These are phyloP conservation scores for Wickerhamomyces mucosus DNA, from an alignment of 805 yeast species.

Conservation along the genomic window DNA sequence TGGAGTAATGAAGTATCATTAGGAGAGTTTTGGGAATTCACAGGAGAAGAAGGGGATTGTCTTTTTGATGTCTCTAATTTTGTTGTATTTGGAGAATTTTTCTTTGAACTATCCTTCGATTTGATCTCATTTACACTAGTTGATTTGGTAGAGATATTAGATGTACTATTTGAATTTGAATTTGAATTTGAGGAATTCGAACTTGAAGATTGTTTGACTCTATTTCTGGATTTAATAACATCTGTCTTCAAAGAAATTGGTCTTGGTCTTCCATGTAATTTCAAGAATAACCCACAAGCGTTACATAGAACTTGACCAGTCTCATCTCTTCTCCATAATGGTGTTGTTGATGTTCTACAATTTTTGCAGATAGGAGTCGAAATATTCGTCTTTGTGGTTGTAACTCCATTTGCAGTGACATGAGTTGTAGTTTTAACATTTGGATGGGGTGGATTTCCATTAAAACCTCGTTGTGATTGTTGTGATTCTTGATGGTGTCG, in stretches of 20 bases:
- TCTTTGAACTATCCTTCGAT: conserved; percentile 1
- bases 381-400: conserved; percentile 55
- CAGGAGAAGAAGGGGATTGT: conserved; percentile 2
- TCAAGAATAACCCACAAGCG: conserved; percentile 86
- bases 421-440: conserved; percentile 52
- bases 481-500: not conserved
- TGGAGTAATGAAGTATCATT: conserved; percentile 12
- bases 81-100: not conserved
- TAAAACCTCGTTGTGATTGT: not conserved
- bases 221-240: conserved; percentile 82
- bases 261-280: conserved; percentile 86
- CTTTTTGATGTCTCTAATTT: conserved; percentile 1
- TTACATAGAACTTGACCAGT: conserved; percentile 85
- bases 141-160: not conserved
- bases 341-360: conserved; percentile 88
- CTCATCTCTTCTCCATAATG: conserved; percentile 92
- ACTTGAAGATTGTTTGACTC: conserved; percentile 46
- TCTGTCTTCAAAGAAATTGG: conserved; percentile 89
- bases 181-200: conserved; percentile 8
- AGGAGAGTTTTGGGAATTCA: conserved; percentile 21
- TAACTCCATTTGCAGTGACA: conserved; percentile 47
- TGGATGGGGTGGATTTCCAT: conserved; percentile 25
- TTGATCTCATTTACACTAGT: not conserved
- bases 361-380: conserved; percentile 73
- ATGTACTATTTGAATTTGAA: conserved; percentile 7